A percentile compares a stretch with the other conserved stretches of the same genome.
Evolutionary conservation across 2,329 filamentous ascomycete species (phyloP).

Genomic region (Aulographum hederae): DNA sequence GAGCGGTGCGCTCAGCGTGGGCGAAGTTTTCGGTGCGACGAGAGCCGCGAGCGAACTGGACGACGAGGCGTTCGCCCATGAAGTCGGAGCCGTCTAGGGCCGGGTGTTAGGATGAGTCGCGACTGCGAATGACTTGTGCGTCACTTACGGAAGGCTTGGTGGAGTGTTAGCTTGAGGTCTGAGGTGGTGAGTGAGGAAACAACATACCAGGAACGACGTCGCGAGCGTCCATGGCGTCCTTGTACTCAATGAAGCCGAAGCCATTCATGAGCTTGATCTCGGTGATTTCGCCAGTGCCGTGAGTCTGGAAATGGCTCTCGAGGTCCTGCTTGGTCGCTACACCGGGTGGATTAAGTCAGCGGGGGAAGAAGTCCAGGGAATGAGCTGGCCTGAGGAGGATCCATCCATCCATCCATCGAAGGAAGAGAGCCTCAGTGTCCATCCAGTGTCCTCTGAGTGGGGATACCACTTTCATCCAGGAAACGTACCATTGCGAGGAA

Average conservation of each 20-base stretch:
- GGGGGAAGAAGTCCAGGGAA: constrained; percentile 3
- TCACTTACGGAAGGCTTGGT: constrained; percentile 40
- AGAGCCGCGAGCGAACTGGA: constrained; percentile 91
- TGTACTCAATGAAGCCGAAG: constrained; percentile 99
- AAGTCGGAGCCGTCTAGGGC: constrained; percentile 79
- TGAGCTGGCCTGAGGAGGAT: not conserved
- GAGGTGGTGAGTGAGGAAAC: constrained; percentile 6
- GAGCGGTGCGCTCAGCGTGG: constrained; percentile 45
- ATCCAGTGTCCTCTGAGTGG: too few relatives aligned
- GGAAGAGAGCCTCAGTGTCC: not conserved
- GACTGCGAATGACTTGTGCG: constrained; percentile 1
- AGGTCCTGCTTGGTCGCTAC: constrained; percentile 93
- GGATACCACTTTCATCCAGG: too few relatives aligned
- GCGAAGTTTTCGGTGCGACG: constrained; percentile 48
- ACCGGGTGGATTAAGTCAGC: constrained; percentile 8
- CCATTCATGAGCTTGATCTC: constrained; percentile 99
- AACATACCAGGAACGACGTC: constrained; percentile 90
- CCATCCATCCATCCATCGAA: not conserved
- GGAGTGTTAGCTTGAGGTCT: constrained; percentile 12
- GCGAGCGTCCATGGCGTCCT: constrained; percentile 92
- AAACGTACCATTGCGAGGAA: constrained; percentile 79
- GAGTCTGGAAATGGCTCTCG: constrained; percentile 83
- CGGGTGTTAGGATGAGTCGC: too few relatives aligned
- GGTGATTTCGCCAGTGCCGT: constrained; percentile 93
- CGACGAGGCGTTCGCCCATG: constrained; percentile 92